These are phyloP conservation scores for Trametes gibbosa DNA, from an alignment of 768 basidiomycete species.

Conservation along the genomic window DNA sequence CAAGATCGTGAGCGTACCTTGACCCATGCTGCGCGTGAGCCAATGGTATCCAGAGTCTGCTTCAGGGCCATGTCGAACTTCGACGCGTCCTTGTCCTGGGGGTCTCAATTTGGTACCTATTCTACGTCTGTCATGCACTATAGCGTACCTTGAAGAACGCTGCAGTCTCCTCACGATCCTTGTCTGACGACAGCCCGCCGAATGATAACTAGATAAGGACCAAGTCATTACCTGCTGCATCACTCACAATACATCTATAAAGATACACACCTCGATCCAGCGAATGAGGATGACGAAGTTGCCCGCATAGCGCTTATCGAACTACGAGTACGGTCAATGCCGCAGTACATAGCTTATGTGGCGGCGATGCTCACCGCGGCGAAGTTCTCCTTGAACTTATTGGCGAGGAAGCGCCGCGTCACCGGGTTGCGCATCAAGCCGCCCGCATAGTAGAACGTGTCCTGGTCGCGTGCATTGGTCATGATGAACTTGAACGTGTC, in stretches of 20 bases:
- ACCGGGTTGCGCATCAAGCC: slow-evolving; percentile 36
- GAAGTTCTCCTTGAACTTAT: slow-evolving; percentile 41
- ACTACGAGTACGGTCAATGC: not conserved
- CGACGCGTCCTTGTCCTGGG: slow-evolving; percentile 62
- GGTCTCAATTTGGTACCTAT: not conserved
- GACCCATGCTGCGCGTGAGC: slow-evolving; percentile 58
- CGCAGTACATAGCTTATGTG: not conserved
- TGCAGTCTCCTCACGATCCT: slow-evolving; percentile 60
- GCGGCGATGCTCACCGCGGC: not conserved
- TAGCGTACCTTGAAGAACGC: slow-evolving; percentile 71
- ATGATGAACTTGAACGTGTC: slow-evolving; percentile 42
- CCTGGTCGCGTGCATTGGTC: slow-evolving; percentile 28
- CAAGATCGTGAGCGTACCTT: slow-evolving; percentile 40
- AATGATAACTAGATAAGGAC: not conserved
- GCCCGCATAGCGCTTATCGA: slow-evolving; percentile 15
- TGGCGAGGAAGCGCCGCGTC: slow-evolving; percentile 36
- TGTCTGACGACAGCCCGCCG: slow-evolving; percentile 51
- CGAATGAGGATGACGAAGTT: slow-evolving; percentile 10
- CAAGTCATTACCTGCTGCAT: not conserved
- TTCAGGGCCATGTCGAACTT: slow-evolving; percentile 63
- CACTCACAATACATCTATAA: not conserved
- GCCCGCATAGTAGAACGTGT: slow-evolving; percentile 35
- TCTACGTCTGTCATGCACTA: too few relatives aligned
- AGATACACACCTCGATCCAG: slow-evolving; percentile 6
- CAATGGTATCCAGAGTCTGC: slow-evolving; percentile 69